Evolutionary conservation across 2,329 filamentous ascomycete species (phyloP).

Genomic region (Verticillium alfalfae): DNA sequence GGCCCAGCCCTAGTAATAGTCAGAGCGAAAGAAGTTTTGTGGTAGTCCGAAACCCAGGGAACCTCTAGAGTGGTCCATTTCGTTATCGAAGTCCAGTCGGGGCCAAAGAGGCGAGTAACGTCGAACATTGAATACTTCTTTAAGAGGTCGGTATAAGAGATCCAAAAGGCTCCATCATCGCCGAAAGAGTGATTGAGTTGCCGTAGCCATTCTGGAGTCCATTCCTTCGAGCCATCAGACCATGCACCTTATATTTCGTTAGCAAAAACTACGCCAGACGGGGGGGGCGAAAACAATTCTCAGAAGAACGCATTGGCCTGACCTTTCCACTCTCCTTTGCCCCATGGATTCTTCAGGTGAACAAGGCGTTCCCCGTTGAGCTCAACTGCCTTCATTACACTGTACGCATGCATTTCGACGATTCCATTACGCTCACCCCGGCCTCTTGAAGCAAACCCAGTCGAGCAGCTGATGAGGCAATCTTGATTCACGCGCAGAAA

Average conservation of each 20-base stretch:
- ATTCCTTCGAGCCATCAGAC: conserved; percentile 67
- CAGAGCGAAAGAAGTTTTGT: conserved; percentile 49
- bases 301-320: conserved; percentile 48
- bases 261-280: not conserved
- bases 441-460: conserved; percentile 39
- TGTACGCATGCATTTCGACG: conserved; percentile 54
- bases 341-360: conserved; percentile 73
- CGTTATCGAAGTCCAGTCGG: conserved; percentile 45
- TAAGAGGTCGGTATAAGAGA: conserved; percentile 37
- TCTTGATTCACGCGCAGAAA: conserved; percentile 73
- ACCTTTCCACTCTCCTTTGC: conserved; percentile 73
- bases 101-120: conserved; percentile 39
- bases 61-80: conserved; percentile 46
- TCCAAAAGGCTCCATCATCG: conserved; percentile 56
- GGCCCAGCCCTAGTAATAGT: conserved; percentile 41
- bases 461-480: conserved; percentile 63
- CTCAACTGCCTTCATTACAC: conserved; percentile 53
- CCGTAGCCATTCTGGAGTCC: conserved; percentile 68
- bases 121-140: conserved; percentile 37
- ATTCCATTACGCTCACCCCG: conserved; percentile 50
- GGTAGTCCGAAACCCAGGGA: conserved; percentile 52
- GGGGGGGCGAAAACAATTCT: too few relatives aligned
- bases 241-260: conserved; percentile 10
- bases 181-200: conserved; percentile 61
- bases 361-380: conserved; percentile 58